Percentiles rank a stretch among this genome's conserved stretches.
Evolutionary conservation across 352 stramenopile genomes (phyloP).

Genomic region (Aphanomyces stellatus): DNA sequence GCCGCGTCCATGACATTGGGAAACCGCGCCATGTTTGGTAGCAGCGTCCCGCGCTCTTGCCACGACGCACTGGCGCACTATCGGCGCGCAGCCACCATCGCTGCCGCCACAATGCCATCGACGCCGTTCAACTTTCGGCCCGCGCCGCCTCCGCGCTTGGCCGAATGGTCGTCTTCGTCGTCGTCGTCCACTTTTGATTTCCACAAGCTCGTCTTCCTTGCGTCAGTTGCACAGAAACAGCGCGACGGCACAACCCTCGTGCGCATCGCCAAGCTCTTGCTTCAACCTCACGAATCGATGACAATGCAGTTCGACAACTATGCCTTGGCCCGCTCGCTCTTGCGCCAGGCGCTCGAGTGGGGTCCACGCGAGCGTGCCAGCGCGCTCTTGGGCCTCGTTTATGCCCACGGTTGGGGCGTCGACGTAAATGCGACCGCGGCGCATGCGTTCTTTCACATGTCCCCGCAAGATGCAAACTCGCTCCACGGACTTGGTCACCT

Average conservation of each 20-base stretch:
- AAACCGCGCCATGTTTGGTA: conserved; percentile 51
- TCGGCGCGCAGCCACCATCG: conserved; percentile 44
- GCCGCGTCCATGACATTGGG: conserved; percentile 56
- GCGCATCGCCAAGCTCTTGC: conserved; percentile 43
- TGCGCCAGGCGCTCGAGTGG: conserved; percentile 32
- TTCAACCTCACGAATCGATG: conserved; percentile 48
- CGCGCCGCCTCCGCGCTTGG: no score
- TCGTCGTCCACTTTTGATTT: no score
- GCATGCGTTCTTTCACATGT: conserved; percentile 32
- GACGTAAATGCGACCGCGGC: conserved; percentile 27
- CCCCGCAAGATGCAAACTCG: conserved; percentile 27
- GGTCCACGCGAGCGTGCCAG: conserved; percentile 37
- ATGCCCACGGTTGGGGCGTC: conserved; percentile 44
- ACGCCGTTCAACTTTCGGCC: neutral
- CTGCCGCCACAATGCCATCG: neutral
- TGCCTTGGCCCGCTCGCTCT: conserved; percentile 19
- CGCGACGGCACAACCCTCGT: conserved; percentile 23
- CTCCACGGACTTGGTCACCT: conserved; percentile 61
- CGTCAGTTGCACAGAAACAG: conserved; percentile 13
- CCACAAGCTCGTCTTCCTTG: conserved; percentile 14
- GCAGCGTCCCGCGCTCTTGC: conserved; percentile 40
- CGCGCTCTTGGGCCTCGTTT: conserved; percentile 52
- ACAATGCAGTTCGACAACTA: no score
- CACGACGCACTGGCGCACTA: conserved; percentile 56
- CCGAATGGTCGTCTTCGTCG: no score